A percentile compares a stretch with the other conserved stretches of the same genome.
Conservation (phyloP, 2,329 filamentous ascomycete genomes). For the Cladosporium sp. region DNA sequence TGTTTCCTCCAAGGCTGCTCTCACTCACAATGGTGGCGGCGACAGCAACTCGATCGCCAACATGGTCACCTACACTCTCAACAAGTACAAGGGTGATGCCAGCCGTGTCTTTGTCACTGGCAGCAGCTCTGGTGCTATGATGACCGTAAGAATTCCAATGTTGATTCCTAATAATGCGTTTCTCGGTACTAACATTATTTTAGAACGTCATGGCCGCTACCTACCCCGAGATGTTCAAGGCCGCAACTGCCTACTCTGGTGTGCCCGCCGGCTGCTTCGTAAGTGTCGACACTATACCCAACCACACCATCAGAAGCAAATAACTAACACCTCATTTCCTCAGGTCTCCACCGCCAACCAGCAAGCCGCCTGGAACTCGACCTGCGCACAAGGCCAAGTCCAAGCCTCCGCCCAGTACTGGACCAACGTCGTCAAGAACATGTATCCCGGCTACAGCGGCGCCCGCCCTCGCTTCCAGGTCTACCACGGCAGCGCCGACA, state of each 20-base stretch:
- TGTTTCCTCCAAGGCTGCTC: slow-evolving; percentile 50
- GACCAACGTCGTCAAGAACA: slow-evolving; percentile 44
- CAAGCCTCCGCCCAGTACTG: slow-evolving; percentile 45
- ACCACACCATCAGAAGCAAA: neutral
- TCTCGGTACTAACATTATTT: slow-evolving; percentile 10
- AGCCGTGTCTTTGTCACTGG: slow-evolving; percentile 54
- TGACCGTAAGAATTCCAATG: slow-evolving; percentile 38
- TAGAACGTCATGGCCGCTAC: slow-evolving; percentile 47
- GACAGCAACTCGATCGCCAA: slow-evolving; percentile 55
- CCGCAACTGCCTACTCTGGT: slow-evolving; percentile 49
- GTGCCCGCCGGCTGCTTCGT: slow-evolving; percentile 54
- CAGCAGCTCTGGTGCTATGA: slow-evolving; percentile 52
- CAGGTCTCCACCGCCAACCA: slow-evolving; percentile 33
- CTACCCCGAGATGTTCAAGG: slow-evolving; percentile 52
- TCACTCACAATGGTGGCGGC: slow-evolving; percentile 55
- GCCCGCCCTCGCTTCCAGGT: slow-evolving; percentile 53
- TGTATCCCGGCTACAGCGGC: slow-evolving; percentile 51
- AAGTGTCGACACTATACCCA: neutral
- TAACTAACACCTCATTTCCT: neutral
- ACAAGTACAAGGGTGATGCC: slow-evolving; percentile 49
- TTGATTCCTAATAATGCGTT: no score
- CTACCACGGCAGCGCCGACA: slow-evolving; percentile 53
- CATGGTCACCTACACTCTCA: slow-evolving; percentile 56
- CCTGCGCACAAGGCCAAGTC: slow-evolving; percentile 48
- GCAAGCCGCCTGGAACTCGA: slow-evolving; percentile 48